A percentile compares a stretch with the other conserved stretches of the same genome.
phyloP scores from a whole-genome alignment of 495 filamentous ascomycete species.

The Hypoxylon intermedium region DNA sequence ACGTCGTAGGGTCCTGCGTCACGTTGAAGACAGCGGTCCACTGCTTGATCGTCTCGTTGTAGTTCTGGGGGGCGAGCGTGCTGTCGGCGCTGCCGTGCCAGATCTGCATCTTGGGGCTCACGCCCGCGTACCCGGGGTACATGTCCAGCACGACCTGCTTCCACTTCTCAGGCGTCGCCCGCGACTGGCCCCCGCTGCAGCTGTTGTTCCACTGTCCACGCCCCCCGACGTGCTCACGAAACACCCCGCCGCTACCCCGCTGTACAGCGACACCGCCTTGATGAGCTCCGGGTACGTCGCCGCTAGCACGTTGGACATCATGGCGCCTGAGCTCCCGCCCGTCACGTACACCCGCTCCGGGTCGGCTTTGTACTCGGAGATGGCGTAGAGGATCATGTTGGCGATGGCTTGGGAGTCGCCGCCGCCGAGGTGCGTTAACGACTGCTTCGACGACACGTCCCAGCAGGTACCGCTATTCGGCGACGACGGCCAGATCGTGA shows the following conservation, averaged over 20 bases:
- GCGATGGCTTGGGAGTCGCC: conserved; percentile 51
- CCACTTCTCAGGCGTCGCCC: conserved; percentile 52
- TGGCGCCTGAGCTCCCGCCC: conserved; percentile 49
- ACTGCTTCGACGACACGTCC: conserved; percentile 61
- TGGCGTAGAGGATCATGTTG: conserved; percentile 51
- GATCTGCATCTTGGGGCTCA: conserved; percentile 63
- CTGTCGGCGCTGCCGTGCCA: conserved; percentile 58
- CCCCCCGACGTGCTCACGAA: conserved; percentile 51
- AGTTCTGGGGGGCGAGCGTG: conserved; percentile 55
- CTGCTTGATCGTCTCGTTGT: conserved; percentile 59
- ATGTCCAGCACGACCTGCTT: conserved; percentile 52
- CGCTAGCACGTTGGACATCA: conserved; percentile 62
- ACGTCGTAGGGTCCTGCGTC: conserved; percentile 39
- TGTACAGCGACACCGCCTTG: conserved; percentile 61
- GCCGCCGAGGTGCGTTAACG: conserved; percentile 47
- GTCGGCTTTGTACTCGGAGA: conserved; percentile 45
- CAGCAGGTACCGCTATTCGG: conserved; percentile 61
- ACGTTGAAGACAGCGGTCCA: conserved; percentile 59
- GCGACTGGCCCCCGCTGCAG: conserved; percentile 50
- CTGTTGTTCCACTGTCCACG: conserved; percentile 54
- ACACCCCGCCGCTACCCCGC: conserved; percentile 66
- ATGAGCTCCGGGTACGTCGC: conserved; percentile 66
- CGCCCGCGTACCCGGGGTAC: conserved; percentile 57
- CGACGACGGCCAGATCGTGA: conserved; percentile 61
- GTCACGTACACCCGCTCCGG: conserved; percentile 47